phyloP scores from a whole-genome alignment of 2,329 filamentous ascomycete species.

The Scortechinia acanthostroma region DNA sequence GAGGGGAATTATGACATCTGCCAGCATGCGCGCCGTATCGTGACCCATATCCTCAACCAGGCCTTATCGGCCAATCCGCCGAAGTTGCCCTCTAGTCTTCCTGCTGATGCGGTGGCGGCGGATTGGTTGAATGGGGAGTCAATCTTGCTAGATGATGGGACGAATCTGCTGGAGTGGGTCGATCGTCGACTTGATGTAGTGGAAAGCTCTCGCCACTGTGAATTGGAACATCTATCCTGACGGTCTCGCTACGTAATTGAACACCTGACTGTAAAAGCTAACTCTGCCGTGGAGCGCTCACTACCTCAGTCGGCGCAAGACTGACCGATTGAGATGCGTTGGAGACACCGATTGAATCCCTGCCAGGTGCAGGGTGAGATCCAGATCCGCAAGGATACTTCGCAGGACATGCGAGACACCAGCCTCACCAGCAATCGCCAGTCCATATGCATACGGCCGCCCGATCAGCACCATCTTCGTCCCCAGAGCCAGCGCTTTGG shows the following conservation, averaged over 20 bases:
- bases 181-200: no score
- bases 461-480: conserved; percentile 36
- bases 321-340: conserved; percentile 6
- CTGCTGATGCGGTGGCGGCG: no score
- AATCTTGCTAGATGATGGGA: no score
- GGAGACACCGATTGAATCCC: conserved; percentile 6
- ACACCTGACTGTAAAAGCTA: no score
- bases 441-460: conserved; percentile 32
- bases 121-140: no score
- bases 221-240: no score
- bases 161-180: no score
- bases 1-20: not conserved
- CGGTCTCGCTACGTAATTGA: no score
- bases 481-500: conserved; percentile 36
- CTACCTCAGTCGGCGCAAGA: not conserved
- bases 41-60: not conserved
- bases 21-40: not conserved
- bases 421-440: conserved; percentile 28
- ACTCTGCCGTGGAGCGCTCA: no score
- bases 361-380: conserved; percentile 12
- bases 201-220: no score
- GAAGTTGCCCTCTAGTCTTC: no score
- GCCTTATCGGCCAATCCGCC: no score
- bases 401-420: conserved; percentile 12
- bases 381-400: conserved; percentile 19